Evolutionary conservation across 805 yeast species (phyloP), one percentile per base, ranked within the genome.

Genomic region (Zygoascus biomembranicola): DNA sequence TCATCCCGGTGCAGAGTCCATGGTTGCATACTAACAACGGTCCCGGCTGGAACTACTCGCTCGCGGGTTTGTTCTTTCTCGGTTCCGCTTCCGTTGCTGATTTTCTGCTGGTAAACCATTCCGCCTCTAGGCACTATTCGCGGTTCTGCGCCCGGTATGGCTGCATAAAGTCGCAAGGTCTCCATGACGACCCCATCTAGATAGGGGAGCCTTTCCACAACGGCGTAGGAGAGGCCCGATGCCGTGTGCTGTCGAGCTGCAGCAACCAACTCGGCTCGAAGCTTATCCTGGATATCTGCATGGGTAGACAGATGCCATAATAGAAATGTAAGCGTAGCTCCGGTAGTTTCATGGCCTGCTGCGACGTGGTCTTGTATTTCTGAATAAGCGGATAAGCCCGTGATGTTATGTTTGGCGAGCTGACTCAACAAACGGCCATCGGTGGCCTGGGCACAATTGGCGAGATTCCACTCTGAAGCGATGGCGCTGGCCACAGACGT

Each of bases 261-360:
- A 32, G 58, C 61, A 1, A 55, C 53, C 37, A 79, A 62, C 66
- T 87, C 94, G 1, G 70, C 54, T 35, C 69, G 68, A 18, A 87
- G 67, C 37, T 61, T 63, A 2, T 63, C 54, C 63, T 85, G 90
- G 57, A 78, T 71, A 13, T 66, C 63, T 0, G 80, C 80, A 46
- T 59, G 46, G 54, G 79, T 69, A 1, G 87, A 81, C 39, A 84
- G 63, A 61, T 82, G 81, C 69, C 78, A 84, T 19, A 79, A 71
- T 51, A 80, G 66, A 63, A 77, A 85, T 0, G 87, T 72, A 54
- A 84, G 64, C n/a, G 82, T 80, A 6, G 80, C 74, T 0, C 85
- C 87, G 0, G 87, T 83, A 5, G 90, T 84, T 62, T 84, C 85
- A 63, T 85, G 90, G 2, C 90, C 90, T 0, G 90, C 90, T 47